Evolutionary conservation across 163 green algal genomes (phyloP), one percentile per base, ranked within the genome.

Genomic region (Smithsoniella earleae): DNA sequence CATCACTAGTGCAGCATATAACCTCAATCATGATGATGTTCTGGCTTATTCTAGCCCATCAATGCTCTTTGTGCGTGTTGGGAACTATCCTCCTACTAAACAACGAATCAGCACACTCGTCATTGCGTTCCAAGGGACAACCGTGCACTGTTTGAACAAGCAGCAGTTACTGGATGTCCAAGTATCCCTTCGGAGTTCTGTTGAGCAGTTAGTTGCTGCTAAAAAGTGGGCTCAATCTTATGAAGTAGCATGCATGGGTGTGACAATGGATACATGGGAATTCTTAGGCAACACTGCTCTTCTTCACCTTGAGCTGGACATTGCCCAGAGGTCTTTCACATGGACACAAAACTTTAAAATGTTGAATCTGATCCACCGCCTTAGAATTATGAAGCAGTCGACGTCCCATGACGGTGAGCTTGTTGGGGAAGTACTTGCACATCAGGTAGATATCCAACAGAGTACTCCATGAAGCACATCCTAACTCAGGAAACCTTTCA

Each of bases 1-100:
- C 38, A 82, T 78, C 55, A 91, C 85, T 77, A 89, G 83, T 45
- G 87, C 91, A 36, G 82, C 86, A 2, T 94, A 84, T 83, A 95
- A 95, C 81, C 77, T 73, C 20, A 80, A 91, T 38, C 89, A 87
- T 73, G 89, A 91, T 73, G 87, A 92, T 77, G 92, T 94, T 87
- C 83, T 94, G 18, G 91, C 84, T 80, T 95, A 83, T 80, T 88
- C 81, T 55, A 78, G 82, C 54, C 82, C 86, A 73, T 79, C 80
- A 55, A 75, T 82, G 80, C 82, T 94, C 44, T 82, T 58, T 75
- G 92, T 90, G 76, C 91, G 91, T 77, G 92, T 87, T 1, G 49
- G 49, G 13, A 36, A 25, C 13, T 27, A 64, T 27, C 31, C 25
- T 25, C 49, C 49, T 10, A 64, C 25, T 27, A 6, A 8, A 27